Evolutionary conservation across 306 rosid genomes (phyloP).

Genomic region (Vigna trinervia): DNA sequence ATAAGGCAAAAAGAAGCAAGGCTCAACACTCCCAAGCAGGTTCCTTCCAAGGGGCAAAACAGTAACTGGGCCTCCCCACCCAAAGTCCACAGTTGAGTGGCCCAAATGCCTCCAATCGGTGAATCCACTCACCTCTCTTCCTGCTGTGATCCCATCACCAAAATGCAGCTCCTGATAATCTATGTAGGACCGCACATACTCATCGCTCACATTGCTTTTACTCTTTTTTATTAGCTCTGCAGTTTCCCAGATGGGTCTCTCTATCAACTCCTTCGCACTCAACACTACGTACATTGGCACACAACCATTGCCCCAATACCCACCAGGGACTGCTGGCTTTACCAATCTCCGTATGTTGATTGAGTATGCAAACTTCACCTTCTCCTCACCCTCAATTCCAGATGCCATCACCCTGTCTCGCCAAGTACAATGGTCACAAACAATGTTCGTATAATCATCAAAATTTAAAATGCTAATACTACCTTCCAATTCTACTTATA

Average conservation of each 20-base stretch:
- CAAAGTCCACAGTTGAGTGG: slow-evolving; percentile 88
- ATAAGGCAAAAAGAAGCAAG: slow-evolving; percentile 82
- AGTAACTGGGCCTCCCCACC: slow-evolving; percentile 93
- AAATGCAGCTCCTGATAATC: slow-evolving; percentile 72
- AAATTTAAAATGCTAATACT: neutral
- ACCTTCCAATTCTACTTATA: neutral
- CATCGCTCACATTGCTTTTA: slow-evolving; percentile 67
- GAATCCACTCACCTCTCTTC: slow-evolving; percentile 80
- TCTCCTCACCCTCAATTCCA: slow-evolving; percentile 51
- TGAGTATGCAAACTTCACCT: slow-evolving; percentile 75
- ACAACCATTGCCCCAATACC: slow-evolving; percentile 90
- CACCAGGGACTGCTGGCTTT: slow-evolving; percentile 64
- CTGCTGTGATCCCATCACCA: slow-evolving; percentile 71
- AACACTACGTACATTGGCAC: slow-evolving; percentile 74
- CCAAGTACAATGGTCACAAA: neutral
- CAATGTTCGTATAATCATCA: neutral
- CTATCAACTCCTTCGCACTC: slow-evolving; percentile 57
- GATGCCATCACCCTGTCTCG: slow-evolving; percentile 63
- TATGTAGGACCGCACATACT: slow-evolving; percentile 73
- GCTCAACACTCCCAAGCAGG: slow-evolving; percentile 85
- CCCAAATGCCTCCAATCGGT: slow-evolving; percentile 93
- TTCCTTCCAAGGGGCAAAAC: slow-evolving; percentile 74
- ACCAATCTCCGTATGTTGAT: slow-evolving; percentile 64
- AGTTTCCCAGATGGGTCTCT: slow-evolving; percentile 71
- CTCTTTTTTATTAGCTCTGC: slow-evolving; percentile 78